Conservation (phyloP, 352 stramenopile genomes). For the Peronospora tabacina region DNA sequence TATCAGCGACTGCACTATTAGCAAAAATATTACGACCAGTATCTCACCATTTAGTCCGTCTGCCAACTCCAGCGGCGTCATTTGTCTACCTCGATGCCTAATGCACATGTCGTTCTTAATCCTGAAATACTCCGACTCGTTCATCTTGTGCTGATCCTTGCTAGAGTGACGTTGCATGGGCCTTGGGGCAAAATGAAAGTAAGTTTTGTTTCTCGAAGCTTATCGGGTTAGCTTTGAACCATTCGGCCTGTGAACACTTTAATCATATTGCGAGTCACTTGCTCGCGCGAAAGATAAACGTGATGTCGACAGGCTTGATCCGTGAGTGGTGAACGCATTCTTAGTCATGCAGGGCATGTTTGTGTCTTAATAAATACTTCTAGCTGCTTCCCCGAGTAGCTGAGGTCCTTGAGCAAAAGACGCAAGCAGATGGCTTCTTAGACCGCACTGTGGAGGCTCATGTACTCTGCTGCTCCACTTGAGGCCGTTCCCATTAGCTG, state of each 20-base stretch:
- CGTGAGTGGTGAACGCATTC: not conserved
- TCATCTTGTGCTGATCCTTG: constrained; percentile 81
- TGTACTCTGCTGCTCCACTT: not conserved
- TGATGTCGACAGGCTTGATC: not conserved
- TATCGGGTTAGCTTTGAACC: too few species aligned
- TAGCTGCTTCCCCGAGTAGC: not conserved
- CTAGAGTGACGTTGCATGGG: not conserved
- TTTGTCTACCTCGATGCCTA: constrained; percentile 65
- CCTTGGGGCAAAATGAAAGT: too few species aligned
- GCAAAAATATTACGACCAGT: not conserved
- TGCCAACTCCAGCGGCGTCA: constrained; percentile 78
- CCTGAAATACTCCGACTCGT: constrained; percentile 61
- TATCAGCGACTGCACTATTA: not conserved
- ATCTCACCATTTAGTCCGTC: constrained; percentile 63
- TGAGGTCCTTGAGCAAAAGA: not conserved
- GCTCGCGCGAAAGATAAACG: not conserved
- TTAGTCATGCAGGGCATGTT: not conserved
- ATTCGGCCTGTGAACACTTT: too few species aligned
- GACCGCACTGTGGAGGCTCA: not conserved
- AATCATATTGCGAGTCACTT: not conserved
- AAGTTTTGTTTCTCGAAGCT: too few species aligned
- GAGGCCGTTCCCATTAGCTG: not conserved
- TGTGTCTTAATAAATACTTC: too few species aligned
- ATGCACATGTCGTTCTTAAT: constrained; percentile 74
- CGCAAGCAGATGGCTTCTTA: not conserved